Evolutionary conservation across 75 land plant species (phyloP), one percentile per base, ranked within the genome.

Genomic region (Selaginella moellendorffii): DNA sequence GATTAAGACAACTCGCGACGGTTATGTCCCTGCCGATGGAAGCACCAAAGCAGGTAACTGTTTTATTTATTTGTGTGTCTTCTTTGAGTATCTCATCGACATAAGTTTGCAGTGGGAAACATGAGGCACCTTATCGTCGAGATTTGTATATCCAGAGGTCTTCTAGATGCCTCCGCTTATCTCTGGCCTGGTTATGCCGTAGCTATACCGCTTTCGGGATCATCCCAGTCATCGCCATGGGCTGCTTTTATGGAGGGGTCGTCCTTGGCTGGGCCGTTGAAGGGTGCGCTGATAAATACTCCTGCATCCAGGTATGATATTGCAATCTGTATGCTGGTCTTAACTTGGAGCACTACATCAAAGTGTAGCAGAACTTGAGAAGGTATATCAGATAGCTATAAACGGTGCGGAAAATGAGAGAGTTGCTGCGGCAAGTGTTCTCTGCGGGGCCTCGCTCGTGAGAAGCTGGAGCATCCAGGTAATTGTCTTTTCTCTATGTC

Each of bases 401-500:
- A 80, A 65, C 60, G 97, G 97, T 52, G 68, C 84, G 26, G 80
- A 81, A 54, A 85, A 92, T 56, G 97, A 92, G 63, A 85, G 79
- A 75, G 67, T 80, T 62, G 87, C 80, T 71, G 93, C 89, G 51
- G 95, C 95, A 20, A 76, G 79, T 25, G 77, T 92, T 64, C 77
- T 92, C 9, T 92, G 95, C 74, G 90, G 95, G 20, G 89, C 97
- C 10, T 86, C 97, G 69, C 73, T 92, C 1, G 65, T 76, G 36
- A 78, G 86, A 24, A 82, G 97, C 31, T 92, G 97, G 97, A 92
- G 77, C 76, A 70, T 92, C 20, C 97, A 92, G 97, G 97, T 88
- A 74, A 14, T 36, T 36, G 46, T 36, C 27, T 65, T 24, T 24
- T 0, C 26, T 23, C n/a, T 61, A 2, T 21, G 20, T n/a, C 20